Base-by-base conservation (phyloP, 2,329 filamentous ascomycete genomes). In the Aspergillus spinulosporus region DNA sequence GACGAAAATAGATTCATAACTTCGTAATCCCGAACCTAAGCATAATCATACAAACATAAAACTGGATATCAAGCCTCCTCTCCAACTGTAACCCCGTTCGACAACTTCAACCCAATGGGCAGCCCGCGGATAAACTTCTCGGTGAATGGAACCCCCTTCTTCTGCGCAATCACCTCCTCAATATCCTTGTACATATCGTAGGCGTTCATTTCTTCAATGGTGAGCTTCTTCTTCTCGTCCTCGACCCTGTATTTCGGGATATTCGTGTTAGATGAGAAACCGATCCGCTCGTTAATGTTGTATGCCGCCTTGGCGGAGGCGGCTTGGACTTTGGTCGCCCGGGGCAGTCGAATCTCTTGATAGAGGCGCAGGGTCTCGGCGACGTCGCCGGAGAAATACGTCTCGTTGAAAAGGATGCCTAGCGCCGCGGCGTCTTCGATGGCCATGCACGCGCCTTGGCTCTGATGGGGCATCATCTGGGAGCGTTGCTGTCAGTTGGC, bases 191-290 rank as follows among this genome's bases (percentile, higher is more conserved):
- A 78, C 81, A 86, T 84, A 63, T 86, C 81, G 74, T 74, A 84
- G 76, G 77, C 76, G 58, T 88, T 88, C 84, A 88, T 88, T 68
- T 88, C 85, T 59, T 87, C 84, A 48, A 88, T 87, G 0, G 86
- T 88, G 31, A 88, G 66, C 59, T 86, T 85, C 46, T 82, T 78
- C 61, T 76, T 81, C 62, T 84, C 79, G 51, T 87, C 81, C 59
- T 83, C 80, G 0, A 88, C 85, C 64, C 83, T 84, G 71, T 88
- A 88, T 0, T 78, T 80, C 0, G 78, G 68, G 11, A 74, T 80
- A 39, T 78, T 63, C 29, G 79, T 86, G 65, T 88, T 88, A 36
- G 77, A 78, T 0, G 84, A 87, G 71, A 88, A 88, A 0, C 82
- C 84, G 54, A 86, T 87, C 45, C 84, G 74, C 70, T 86, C 84